A percentile compares a stretch with the other conserved stretches of the same genome.
Conservation (phyloP, 2,329 filamentous ascomycete species). For the Hortaea sp. region DNA sequence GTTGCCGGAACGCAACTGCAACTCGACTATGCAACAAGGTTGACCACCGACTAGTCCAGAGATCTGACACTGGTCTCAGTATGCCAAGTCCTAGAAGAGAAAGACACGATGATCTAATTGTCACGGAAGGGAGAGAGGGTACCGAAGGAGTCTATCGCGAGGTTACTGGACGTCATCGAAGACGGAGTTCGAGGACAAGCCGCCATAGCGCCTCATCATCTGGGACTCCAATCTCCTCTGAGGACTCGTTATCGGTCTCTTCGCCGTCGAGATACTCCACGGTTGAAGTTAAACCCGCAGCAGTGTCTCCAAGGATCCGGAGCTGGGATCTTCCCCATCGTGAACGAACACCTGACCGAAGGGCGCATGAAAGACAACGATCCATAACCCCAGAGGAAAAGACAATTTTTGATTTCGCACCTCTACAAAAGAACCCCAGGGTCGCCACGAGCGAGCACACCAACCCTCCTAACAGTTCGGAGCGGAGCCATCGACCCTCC, state of each 20-base stretch:
- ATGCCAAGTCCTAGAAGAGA: slow-evolving; percentile 4
- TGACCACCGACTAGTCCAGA: slow-evolving; percentile 11
- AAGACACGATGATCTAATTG: slow-evolving; percentile 4
- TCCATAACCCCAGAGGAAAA: slow-evolving; percentile 13
- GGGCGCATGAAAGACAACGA: slow-evolving; percentile 1
- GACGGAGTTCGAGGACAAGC: slow-evolving; percentile 8
- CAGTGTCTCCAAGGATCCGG: slow-evolving; percentile 8
- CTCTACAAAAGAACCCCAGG: slow-evolving; percentile 12
- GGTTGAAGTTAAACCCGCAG: slow-evolving; percentile 8
- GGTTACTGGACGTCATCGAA: slow-evolving; percentile 11
- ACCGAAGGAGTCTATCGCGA: slow-evolving; percentile 13
- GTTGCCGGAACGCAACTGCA: slow-evolving; percentile 14
- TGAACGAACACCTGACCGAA: not conserved
- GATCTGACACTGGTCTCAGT: not conserved
- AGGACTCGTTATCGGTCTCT: slow-evolving; percentile 8
- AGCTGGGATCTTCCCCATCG: not conserved
- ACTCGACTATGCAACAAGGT: slow-evolving; percentile 13
- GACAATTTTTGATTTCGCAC: slow-evolving; percentile 14
- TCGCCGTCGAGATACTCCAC: slow-evolving; percentile 7
- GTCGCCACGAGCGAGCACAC: slow-evolving; percentile 9
- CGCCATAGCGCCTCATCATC: slow-evolving; percentile 6
- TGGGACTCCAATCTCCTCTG: slow-evolving; percentile 8
- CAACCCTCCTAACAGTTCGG: too few species aligned
- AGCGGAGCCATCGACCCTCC: too few species aligned
- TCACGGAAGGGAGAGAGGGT: slow-evolving; percentile 15